Base-by-base conservation (phyloP, 148 eudicot species). In the Chenopodium berlandieri region DNA sequence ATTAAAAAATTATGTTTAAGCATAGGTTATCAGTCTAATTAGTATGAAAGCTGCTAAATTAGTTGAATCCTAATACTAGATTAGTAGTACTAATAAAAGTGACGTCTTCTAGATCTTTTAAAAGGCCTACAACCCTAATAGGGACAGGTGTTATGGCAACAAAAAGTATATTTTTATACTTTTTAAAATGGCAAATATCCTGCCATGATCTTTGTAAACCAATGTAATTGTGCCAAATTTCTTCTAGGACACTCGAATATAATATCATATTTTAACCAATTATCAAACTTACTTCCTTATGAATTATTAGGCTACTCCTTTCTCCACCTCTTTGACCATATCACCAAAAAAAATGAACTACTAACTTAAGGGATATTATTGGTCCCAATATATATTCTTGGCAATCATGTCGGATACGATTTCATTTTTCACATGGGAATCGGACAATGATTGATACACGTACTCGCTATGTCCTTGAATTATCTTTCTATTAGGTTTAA, bases 311-410 rank as follows among this genome's bases (percentile, higher is more conserved):
- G 25, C 69, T 11, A 16, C 54, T 67, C 44, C 44, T 77, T 68
- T 65, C 69, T 8, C 19, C 62, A 27, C 8, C 11, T 47, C 71
- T 79, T 79, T 79, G 81, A 79, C 81, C 67, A 77, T 14, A 77
- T 63, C 25, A 64, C 72, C 13, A 54, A 10, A 50, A 23, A 48
- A 10, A 12, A 12, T 6, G 3, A 77, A 63, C 56, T 77, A 52
- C 72, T 44, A 40, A 77, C 69, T 20, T 7, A 12, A 20, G 4
- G 47, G 11, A 78, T 68, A 14, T 69, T 2, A 58, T 79, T 79
- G 81, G 75, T 32, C 75, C 65, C 37, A 10, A 48, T 10, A 19
- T 46, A 19, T 44, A 68, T 79, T 79, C 17, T 79, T 20, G 65
- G 72, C 75, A 79, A 78, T 11, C 66, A 69, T 79, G 81, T 79